Percentiles rank a stretch among this genome's conserved stretches.
Evolutionary conservation across 352 stramenopile genomes (phyloP).

Genomic region (Phytophthora megakarya): DNA sequence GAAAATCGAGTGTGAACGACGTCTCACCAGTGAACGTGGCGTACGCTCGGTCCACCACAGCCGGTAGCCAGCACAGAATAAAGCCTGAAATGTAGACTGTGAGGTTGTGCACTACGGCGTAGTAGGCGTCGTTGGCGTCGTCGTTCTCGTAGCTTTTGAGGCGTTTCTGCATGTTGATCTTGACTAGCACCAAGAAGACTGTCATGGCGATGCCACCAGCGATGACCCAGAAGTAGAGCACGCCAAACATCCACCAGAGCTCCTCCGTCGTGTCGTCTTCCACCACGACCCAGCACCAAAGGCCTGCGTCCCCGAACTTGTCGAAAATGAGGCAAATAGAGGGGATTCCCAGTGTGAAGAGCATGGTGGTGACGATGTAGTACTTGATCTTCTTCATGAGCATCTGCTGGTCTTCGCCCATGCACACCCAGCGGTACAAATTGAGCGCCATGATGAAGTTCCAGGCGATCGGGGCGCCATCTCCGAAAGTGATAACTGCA

Average conservation of each 20-base stretch:
- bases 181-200: slow-evolving; percentile 71
- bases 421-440: slow-evolving; percentile 82
- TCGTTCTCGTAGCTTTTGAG: slow-evolving; percentile 78
- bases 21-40: slow-evolving; percentile 58
- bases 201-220: slow-evolving; percentile 56
- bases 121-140: slow-evolving; percentile 75
- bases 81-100: slow-evolving; percentile 83
- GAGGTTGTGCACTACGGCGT: slow-evolving; percentile 83
- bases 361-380: slow-evolving; percentile 67
- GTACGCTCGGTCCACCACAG: slow-evolving; percentile 70
- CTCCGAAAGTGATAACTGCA: slow-evolving; percentile 81
- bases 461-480: slow-evolving; percentile 77
- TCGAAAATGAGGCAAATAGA: slow-evolving; percentile 57
- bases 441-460: slow-evolving; percentile 88
- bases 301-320: slow-evolving; percentile 68
- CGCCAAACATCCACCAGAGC: slow-evolving; percentile 75
- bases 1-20: slow-evolving; percentile 65
- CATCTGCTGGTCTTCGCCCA: slow-evolving; percentile 83
- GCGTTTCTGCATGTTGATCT: slow-evolving; percentile 77
- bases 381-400: slow-evolving; percentile 85
- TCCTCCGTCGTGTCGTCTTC: slow-evolving; percentile 50
- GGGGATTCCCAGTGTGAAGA: slow-evolving; percentile 64
- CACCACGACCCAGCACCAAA: slow-evolving; percentile 82
- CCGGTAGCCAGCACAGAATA: slow-evolving; percentile 80
- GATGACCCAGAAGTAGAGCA: slow-evolving; percentile 82